phyloP scores from a whole-genome alignment of 192 early-diverging fungal species.

The Backusella circina region DNA sequence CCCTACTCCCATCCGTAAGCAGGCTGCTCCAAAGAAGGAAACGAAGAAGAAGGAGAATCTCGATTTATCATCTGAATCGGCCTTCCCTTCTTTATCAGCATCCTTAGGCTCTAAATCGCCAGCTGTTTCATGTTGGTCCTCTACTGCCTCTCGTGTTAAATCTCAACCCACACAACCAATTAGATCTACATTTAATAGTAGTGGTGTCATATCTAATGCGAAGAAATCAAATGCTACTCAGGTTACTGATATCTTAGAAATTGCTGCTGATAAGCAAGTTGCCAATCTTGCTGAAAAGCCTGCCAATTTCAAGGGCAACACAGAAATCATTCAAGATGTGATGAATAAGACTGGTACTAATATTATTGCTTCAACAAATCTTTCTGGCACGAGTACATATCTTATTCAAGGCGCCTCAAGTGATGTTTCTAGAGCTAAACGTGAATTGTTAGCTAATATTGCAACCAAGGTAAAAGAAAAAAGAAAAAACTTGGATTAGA shows the following conservation, averaged over 20 bases:
- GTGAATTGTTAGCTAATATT: conserved; percentile 68
- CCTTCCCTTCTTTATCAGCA: conserved; percentile 75
- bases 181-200: conserved; percentile 15
- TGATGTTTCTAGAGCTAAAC: conserved; percentile 72
- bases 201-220: conserved; percentile 29
- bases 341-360: conserved; percentile 65
- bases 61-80: conserved; percentile 59
- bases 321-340: conserved; percentile 55
- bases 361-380: conserved; percentile 82
- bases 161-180: not conserved
- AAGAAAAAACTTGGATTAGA: not conserved
- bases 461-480: conserved; percentile 55
- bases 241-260: conserved; percentile 55
- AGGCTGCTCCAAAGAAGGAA: not conserved
- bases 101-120: conserved; percentile 25
- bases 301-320: conserved; percentile 39
- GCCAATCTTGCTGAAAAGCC: conserved; percentile 36
- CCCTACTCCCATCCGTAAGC: conserved; percentile 19
- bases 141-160: conserved; percentile 40
- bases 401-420: conserved; percentile 79
- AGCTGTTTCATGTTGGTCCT: conserved; percentile 37
- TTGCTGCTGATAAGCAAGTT: conserved; percentile 44
- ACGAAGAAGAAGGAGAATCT: conserved; percentile 17
- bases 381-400: conserved; percentile 70
- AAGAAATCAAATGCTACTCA: conserved; percentile 34